Percentiles rank a stretch among this genome's conserved stretches.
These are phyloP conservation scores for Metarhizium robertsii DNA, from an alignment of 2,329 filamentous ascomycete genomes.

Conservation along the genomic window DNA sequence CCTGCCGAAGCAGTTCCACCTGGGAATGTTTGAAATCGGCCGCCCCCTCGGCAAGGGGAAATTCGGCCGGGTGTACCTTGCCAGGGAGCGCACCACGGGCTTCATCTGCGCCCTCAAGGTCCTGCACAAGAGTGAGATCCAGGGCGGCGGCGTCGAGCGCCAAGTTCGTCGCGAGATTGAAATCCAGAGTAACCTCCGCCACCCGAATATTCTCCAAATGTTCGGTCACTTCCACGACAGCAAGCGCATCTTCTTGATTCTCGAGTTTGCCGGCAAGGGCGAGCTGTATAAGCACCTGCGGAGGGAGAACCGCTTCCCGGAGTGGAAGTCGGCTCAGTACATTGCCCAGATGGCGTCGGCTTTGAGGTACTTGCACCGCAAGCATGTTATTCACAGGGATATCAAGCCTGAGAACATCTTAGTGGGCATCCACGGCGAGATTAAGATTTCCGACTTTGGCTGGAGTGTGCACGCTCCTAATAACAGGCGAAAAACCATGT, in stretches of 20 bases:
- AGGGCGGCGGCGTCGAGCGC: constrained; percentile 57
- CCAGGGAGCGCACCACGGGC: constrained; percentile 54
- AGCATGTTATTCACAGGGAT: constrained; percentile 23
- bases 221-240: constrained; percentile 66
- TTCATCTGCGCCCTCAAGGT: constrained; percentile 68
- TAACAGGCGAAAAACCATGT: constrained; percentile 88
- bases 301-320: constrained; percentile 56
- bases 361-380: constrained; percentile 20
- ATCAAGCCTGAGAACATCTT: constrained; percentile 27
- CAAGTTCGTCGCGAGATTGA: constrained; percentile 65
- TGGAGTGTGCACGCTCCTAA: constrained; percentile 98
- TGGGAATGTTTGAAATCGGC: constrained; percentile 67
- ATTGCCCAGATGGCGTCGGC: constrained; percentile 58
- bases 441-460: constrained; percentile 97
- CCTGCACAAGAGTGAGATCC: constrained; percentile 61
- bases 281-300: constrained; percentile 65
- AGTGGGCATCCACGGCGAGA: constrained; percentile 82
- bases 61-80: constrained; percentile 64
- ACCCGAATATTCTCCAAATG: constrained; percentile 54
- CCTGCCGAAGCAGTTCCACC: constrained; percentile 7
- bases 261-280: constrained; percentile 56
- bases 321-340: constrained; percentile 62
- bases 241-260: constrained; percentile 62
- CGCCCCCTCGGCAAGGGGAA: constrained; percentile 66
- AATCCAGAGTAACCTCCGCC: constrained; percentile 62